These are phyloP conservation scores for Lunularia cruciata DNA, from an alignment of 225 moss, liverwort and hornwort species.

Conservation along the genomic window DNA sequence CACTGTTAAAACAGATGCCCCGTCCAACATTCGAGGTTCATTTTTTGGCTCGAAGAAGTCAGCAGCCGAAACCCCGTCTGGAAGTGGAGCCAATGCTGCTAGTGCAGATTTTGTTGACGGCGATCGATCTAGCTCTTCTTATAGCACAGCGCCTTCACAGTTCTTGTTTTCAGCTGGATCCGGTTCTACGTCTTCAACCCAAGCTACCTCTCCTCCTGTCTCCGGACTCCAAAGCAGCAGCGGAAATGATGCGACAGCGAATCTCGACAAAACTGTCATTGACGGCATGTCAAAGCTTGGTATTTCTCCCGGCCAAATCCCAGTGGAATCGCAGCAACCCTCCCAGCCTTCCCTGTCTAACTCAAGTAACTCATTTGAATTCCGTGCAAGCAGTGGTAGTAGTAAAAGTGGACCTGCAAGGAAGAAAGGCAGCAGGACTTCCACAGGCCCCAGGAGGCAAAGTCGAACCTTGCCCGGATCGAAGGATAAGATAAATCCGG, in stretches of 20 bases:
- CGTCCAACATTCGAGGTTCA: conserved; percentile 3
- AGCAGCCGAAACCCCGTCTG: neutral
- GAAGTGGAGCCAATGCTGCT: conserved; percentile 30
- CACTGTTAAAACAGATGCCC: conserved; percentile 7
- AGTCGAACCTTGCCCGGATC: conserved; percentile 34
- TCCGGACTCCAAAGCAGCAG: conserved; percentile 11
- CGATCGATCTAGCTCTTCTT: conserved; percentile 22
- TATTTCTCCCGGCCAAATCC: neutral
- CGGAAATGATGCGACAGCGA: conserved; percentile 17
- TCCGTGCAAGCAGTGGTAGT: conserved; percentile 40
- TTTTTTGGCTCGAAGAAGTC: conserved; percentile 21
- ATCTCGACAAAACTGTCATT: conserved; percentile 19
- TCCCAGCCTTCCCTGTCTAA: conserved; percentile 28
- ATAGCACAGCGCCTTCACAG: conserved; percentile 37
- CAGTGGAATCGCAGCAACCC: conserved; percentile 22
- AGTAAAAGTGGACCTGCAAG: conserved; percentile 35
- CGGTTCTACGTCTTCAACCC: conserved; percentile 33
- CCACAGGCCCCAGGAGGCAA: conserved; percentile 37
- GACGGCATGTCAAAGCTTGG: conserved; percentile 13
- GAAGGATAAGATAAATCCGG: conserved; percentile 43
- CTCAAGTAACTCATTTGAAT: conserved; percentile 46
- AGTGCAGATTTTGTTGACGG: conserved; percentile 37
- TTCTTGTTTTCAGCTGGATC: conserved; percentile 75
- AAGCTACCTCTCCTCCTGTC: conserved; percentile 22
- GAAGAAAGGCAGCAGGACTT: conserved; percentile 47